These are phyloP conservation scores for Pholiota conissans DNA, from an alignment of 768 basidiomycete species.

Conservation along the genomic window DNA sequence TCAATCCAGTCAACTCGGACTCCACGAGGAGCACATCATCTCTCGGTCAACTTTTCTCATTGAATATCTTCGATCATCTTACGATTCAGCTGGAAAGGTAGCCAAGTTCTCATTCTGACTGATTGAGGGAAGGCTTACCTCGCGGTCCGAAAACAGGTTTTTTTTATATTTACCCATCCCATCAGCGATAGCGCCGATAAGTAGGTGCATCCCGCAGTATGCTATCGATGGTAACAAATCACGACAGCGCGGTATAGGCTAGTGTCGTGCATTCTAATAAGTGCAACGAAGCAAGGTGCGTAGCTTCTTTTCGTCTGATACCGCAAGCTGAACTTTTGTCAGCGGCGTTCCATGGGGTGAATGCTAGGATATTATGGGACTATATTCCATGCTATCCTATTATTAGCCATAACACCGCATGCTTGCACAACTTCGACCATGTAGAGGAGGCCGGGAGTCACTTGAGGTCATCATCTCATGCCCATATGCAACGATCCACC, in stretches of 20 bases:
- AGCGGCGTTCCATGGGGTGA: constrained; percentile 1
- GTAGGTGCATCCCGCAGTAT: not conserved
- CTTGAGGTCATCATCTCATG: not conserved
- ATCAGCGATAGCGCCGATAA: not conserved
- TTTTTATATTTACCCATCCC: not conserved
- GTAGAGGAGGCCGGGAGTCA: not conserved
- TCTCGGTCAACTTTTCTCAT: no score
- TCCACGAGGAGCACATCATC: not conserved
- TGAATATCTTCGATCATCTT: not conserved
- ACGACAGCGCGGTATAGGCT: not conserved
- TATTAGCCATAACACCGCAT: constrained; percentile 11
- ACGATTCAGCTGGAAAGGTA: not conserved
- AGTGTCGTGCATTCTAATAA: not conserved
- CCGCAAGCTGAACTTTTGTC: not conserved
- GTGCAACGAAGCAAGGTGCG: not conserved
- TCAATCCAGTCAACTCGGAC: not conserved
- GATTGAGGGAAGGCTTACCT: not conserved
- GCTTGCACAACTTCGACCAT: constrained; percentile 8
- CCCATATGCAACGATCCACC: not conserved
- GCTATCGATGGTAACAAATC: not conserved
- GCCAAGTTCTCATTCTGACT: not conserved
- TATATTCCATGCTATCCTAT: constrained; percentile 4
- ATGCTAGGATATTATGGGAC: not conserved
- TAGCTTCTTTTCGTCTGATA: not conserved
- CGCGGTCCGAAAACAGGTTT: not conserved